A percentile compares a stretch with the other conserved stretches of the same genome.
These are phyloP conservation scores for Albophoma yamanashiensis DNA, from an alignment of 2,329 filamentous ascomycete species.

Conservation along the genomic window DNA sequence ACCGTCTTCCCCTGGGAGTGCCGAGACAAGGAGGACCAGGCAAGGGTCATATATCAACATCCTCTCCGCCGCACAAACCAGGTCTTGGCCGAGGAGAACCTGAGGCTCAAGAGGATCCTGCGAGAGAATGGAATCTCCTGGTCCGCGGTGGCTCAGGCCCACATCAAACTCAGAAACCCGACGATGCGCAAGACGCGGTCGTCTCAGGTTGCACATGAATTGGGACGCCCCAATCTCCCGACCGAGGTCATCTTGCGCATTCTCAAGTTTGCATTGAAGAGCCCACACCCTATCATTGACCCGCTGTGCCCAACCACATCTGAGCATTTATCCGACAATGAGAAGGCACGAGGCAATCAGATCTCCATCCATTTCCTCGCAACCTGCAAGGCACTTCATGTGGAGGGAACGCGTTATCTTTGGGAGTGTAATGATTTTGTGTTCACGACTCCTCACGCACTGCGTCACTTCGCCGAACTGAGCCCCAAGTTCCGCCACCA, in stretches of 20 bases:
- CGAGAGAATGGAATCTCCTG: constrained; percentile 42
- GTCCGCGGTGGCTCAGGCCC: constrained; percentile 26
- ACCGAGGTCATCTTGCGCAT: constrained; percentile 42
- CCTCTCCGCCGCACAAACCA: constrained; percentile 37
- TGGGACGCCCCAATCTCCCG: constrained; percentile 32
- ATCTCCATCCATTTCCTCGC: constrained; percentile 43
- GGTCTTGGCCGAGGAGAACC: constrained; percentile 36
- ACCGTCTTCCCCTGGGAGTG: constrained; percentile 35
- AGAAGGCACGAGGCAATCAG: constrained; percentile 33
- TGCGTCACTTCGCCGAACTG: constrained; percentile 38
- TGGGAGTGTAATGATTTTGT: constrained; percentile 43
- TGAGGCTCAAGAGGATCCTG: constrained; percentile 38
- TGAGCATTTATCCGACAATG: constrained; percentile 31
- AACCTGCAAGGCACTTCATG: constrained; percentile 37
- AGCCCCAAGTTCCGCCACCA: constrained; percentile 27
- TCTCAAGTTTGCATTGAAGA: constrained; percentile 39
- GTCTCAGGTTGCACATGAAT: constrained; percentile 16
- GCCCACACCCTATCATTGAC: constrained; percentile 39
- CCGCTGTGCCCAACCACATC: constrained; percentile 34
- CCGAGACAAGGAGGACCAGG: constrained; percentile 40
- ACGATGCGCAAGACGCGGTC: constrained; percentile 21
- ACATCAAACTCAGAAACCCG: constrained; percentile 19
- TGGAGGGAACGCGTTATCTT: constrained; percentile 37
- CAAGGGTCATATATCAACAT: constrained; percentile 34
- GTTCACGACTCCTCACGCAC: constrained; percentile 40